Base-by-base conservation (phyloP, 192 early-diverging fungal genomes). In the Allomyces arbusculus region DNA sequence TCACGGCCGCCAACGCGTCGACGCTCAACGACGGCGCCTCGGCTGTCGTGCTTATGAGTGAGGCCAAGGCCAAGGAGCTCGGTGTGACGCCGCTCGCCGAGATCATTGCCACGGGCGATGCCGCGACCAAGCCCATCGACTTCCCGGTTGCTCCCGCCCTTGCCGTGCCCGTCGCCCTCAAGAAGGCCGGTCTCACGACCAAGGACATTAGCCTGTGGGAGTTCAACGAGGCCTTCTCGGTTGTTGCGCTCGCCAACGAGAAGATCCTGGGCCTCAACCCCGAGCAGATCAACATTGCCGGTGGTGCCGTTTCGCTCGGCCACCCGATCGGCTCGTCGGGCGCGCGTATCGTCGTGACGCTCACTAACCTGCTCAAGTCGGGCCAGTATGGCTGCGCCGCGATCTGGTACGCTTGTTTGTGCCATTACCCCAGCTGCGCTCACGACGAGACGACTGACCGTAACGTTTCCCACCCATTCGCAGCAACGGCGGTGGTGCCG, bases 171-270 rank as follows among this genome's bases (percentile, higher is more conserved):
- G 87, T 90, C 68, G 94, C 94, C 12, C 83, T 98, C 33, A 77
- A 92, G 75, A 83, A 85, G 71, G 95, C 95, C 33, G 86, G 87
- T 40, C 69, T 93, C 33, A 74, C 78, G 44, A 70, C 87, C 63
- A 84, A 90, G 69, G 92, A 95, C 75, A 89, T 98, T 75, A 82
- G 82, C 64, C 76, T 94, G 61, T 98, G 89, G 70, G 95, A 98
- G 75, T 85, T 98, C 76, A 97, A 98, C 76, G 95, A 98, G 77
- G 95, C 95, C 0, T 98, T 98, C 73, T 86, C 86, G 69, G 94
- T 94, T 8, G 95, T 97, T 64, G 84, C 87, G 19, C 77, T 82
- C 24, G 95, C 81, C 61, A 98, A 98, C 76, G 89, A 94, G 72
- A 81, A 94, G 80, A 76, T 91, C 45, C 79, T 91, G 55, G 84